Evolutionary conservation across 192 early-diverging fungal genomes (phyloP), one percentile per base, ranked within the genome.

Genomic region (Podila epigama): DNA sequence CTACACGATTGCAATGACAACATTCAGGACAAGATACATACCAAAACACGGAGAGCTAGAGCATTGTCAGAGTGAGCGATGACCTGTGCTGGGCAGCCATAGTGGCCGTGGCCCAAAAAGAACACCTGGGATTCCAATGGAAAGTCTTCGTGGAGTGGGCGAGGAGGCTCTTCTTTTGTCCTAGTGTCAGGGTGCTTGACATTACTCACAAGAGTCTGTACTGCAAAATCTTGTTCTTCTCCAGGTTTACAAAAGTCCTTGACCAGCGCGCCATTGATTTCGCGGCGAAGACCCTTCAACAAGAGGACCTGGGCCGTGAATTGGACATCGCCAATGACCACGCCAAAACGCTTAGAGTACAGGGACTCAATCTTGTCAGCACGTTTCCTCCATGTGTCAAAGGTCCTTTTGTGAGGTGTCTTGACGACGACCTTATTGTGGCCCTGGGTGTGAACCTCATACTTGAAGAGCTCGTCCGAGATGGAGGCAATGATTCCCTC

Each of bases 401-500:
- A 63, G 8, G 66, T 64, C 9, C 84, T 78, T 34, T 70, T 78
- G 31, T 88, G 86, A 6, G 58, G 75, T 15, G 68, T 69, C 54
- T 86, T 71, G 36, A 66, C 63, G 10, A 86, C 75, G 10, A 80
- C 64, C 57, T 75, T 70, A 59, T 90, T 88, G 50, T 79, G 67
- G 22, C 85, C 86, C 13, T 71, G 53, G 7, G 80, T 36, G 20
- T 78, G 68, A 27, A 89, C 48, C 34, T 89, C 82, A 63, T 92
- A 92, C 44, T 70, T 79, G 69, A 86, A 88, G 22, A 79, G 58
- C 34, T 88, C 89, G 75, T 96, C 93, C 2, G 88, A 88, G 15
- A 99, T 86, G 28, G 87, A 86, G 13, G 89, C 79, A 3, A 97
- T 89, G 1, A 88, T 78, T 0, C 91, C 89, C 68, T 99, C 97